phyloP scores from a whole-genome alignment of 2,329 filamentous ascomycete species.

The Penicillium fuscoglaucum region DNA sequence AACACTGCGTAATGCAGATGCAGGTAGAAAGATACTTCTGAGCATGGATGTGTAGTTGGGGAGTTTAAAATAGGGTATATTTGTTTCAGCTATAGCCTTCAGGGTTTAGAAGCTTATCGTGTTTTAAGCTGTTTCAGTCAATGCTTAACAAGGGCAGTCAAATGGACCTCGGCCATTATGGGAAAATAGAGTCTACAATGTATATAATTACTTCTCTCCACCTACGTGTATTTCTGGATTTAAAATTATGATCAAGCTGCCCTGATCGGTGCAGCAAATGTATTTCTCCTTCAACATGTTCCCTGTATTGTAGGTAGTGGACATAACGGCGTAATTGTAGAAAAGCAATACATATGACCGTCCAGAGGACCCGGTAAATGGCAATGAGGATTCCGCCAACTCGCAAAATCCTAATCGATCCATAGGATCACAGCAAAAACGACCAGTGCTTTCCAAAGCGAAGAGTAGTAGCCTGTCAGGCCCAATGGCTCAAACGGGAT shows the following conservation, averaged over 20 bases:
- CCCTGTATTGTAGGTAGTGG: slow-evolving; percentile 23
- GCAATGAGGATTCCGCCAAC: neutral
- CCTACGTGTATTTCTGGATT: neutral
- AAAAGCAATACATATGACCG: slow-evolving; percentile 6
- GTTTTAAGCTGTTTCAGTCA: neutral
- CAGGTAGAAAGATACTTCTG: slow-evolving; percentile 1
- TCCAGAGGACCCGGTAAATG: neutral
- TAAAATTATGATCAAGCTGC: slow-evolving; percentile 15
- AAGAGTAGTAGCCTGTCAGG: neutral
- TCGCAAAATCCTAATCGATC: neutral
- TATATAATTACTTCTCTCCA: neutral
- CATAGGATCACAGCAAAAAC: neutral
- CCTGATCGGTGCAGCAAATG: slow-evolving; percentile 18
- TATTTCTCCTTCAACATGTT: slow-evolving; percentile 24
- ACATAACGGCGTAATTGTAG: slow-evolving; percentile 27
- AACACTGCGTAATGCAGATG: slow-evolving; percentile 4
- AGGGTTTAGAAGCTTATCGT: slow-evolving; percentile 1
- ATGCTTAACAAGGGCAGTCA: neutral
- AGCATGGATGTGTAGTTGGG: slow-evolving; percentile 1
- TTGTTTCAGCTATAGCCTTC: neutral
- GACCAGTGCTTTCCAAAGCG: slow-evolving; percentile 1
- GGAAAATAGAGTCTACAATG: too few species aligned
- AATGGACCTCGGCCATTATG: neutral
- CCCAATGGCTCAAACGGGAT: neutral
- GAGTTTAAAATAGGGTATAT: neutral